phyloP scores from a whole-genome alignment of 1,284 basidiomycete genomes.

The Ustilago sp. region DNA sequence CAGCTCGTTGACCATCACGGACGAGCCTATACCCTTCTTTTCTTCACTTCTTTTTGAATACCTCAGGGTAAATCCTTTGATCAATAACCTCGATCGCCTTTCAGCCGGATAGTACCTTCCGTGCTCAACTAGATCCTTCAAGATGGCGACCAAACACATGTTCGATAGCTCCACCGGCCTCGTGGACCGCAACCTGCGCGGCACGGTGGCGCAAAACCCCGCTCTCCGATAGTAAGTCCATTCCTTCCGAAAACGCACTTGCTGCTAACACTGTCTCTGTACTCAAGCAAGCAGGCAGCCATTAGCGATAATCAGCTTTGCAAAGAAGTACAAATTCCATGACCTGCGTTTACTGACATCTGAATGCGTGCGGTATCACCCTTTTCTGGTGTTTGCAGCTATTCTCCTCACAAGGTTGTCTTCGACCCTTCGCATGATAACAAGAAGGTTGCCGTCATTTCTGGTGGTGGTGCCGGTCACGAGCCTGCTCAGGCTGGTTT shows the following conservation, averaged over 20 bases:
- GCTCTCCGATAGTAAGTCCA: conserved; percentile 62
- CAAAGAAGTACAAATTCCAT: neutral
- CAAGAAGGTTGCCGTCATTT: conserved; percentile 71
- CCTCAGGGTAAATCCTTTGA: too few species aligned
- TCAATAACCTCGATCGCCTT: neutral
- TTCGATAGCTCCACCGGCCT: conserved; percentile 66
- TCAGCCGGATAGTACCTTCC: neutral
- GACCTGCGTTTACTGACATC: neutral
- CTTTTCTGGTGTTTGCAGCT: conserved; percentile 30
- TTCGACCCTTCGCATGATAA: conserved; percentile 66
- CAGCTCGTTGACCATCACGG: neutral
- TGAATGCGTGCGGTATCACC: too few species aligned
- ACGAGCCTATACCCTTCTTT: neutral
- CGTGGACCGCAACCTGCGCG: conserved; percentile 64
- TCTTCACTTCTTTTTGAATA: neutral
- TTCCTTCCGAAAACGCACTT: neutral
- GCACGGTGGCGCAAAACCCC: conserved; percentile 66
- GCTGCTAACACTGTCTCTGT: neutral
- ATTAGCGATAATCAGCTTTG: too few species aligned
- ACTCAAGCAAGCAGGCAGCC: too few species aligned
- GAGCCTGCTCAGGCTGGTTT: conserved; percentile 71
- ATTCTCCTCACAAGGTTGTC: conserved; percentile 67
- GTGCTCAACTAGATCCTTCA: conserved; percentile 6
- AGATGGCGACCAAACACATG: conserved; percentile 69
- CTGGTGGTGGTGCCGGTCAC: conserved; percentile 72